Conservation (phyloP, 1,284 basidiomycete species). For the Trichosporon faecale region DNA sequence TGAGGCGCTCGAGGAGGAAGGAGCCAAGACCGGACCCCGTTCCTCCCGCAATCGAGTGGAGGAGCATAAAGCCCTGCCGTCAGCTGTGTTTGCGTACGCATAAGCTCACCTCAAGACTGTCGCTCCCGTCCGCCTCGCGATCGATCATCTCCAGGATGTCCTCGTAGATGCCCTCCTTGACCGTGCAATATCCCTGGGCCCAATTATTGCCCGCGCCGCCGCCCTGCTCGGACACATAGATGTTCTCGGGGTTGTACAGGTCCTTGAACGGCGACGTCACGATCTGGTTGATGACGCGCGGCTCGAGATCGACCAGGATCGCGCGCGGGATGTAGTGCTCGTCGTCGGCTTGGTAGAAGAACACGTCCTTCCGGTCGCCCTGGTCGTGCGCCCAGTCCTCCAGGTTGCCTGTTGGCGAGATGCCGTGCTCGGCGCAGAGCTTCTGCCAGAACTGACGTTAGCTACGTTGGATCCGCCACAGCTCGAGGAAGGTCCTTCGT, state of each 20-base stretch:
- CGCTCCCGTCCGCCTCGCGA: slow-evolving; percentile 95
- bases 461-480: neutral
- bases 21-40: slow-evolving; percentile 98
- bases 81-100: neutral
- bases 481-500: neutral
- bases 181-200: slow-evolving; percentile 82
- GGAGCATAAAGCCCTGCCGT: slow-evolving; percentile 89
- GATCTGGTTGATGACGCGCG: slow-evolving; percentile 97
- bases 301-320: slow-evolving; percentile 96
- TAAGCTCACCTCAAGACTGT: slow-evolving; percentile 80
- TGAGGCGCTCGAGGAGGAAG: slow-evolving; percentile 89
- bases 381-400: slow-evolving; percentile 88
- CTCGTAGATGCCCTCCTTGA: slow-evolving; percentile 89
- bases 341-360: slow-evolving; percentile 99
- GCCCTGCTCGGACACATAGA: slow-evolving; percentile 90
- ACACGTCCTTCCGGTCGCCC: slow-evolving; percentile 96
- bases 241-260: slow-evolving; percentile 97
- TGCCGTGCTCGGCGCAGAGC: slow-evolving; percentile 92
- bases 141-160: slow-evolving; percentile 99
- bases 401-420: slow-evolving; percentile 85
- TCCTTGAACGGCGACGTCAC: slow-evolving; percentile 85
- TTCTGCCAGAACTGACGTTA: slow-evolving; percentile 78
- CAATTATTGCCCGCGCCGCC: slow-evolving; percentile 99
- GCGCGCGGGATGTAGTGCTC: slow-evolving; percentile 98
- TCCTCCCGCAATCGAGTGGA: slow-evolving; percentile 98